Base-by-base conservation (phyloP, 208 protist species). In the Novymonas esmeraldas region DNA sequence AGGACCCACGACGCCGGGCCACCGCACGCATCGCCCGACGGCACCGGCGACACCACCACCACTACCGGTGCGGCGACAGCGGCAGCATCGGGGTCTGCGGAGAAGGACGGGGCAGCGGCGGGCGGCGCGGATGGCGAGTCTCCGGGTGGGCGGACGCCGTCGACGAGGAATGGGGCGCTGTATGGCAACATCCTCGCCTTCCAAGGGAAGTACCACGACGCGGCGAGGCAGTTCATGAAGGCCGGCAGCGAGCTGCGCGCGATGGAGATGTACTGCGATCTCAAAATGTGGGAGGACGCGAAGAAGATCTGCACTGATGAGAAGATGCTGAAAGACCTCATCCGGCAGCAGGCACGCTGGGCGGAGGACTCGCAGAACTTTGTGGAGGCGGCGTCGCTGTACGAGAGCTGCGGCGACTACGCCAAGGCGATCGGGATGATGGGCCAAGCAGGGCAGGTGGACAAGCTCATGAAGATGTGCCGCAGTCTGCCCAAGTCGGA, bases 191-290 rank as follows among this genome's bases (percentile, higher is more conserved):
- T 98, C 41, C 73, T 97, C 13, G 97, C 97, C 36, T 98, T 95
- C 63, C 95, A 98, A 68, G 96, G 96, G 50, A 96, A 96, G 71
- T 98, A 95, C 78, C 77, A 93, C 20, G 93, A 98, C 20, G 96
- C 96, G 0, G 85, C 96, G 1, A 70, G 85, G 54, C 76, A 94
- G 56, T 98, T 96, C 70, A 63, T 94, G 42, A 95, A 97, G 73
- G 67, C 70, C 22, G 90, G 85, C 48, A 50, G 84, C 57, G 81
- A 94, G 59, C 66, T 89, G 41, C 65, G 76, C 41, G 93, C 93
- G 49, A 93, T 98, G 79, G 92, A 98, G 38, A 98, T 98, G 94
- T 98, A 89, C 79, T 95, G 87, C 52, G 96, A 98, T 76, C 63
- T 98, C 42, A 96, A 97, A 59, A 92, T 97, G 90, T 98, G 95